Evolutionary conservation across 2,329 filamentous ascomycete genomes (phyloP).

Genomic region (Metarhizium rileyi): DNA sequence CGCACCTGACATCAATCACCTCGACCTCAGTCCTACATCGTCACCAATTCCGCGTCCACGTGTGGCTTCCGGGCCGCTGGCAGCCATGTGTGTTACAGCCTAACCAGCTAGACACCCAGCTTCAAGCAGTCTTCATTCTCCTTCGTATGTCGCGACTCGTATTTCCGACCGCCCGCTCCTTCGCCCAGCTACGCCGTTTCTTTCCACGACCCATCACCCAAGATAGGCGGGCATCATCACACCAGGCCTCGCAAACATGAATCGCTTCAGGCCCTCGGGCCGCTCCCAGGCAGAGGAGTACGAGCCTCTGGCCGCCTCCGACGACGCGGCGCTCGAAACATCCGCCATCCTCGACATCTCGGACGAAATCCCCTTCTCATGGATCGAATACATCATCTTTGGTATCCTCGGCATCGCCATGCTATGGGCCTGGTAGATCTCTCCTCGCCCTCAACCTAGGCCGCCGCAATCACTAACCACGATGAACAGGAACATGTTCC

Average conservation of each 20-base stretch:
- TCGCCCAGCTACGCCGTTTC: too few relatives aligned
- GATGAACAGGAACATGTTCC: conserved; percentile 81
- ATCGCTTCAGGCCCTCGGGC: conserved; percentile 16
- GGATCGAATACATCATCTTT: conserved; percentile 80
- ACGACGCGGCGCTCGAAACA: conserved; percentile 16
- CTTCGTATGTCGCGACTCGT: too few relatives aligned
- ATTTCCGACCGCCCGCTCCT: too few relatives aligned
- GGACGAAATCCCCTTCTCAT: conserved; percentile 57
- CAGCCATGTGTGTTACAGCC: neutral
- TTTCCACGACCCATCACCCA: neutral
- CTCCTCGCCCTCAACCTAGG: neutral
- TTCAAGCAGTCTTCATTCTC: too few relatives aligned
- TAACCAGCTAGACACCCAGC: neutral
- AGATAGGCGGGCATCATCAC: neutral
- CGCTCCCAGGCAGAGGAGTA: conserved; percentile 18
- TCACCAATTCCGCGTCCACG: neutral
- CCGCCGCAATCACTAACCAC: neutral
- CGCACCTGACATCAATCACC: too few relatives aligned
- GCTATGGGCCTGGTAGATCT: conserved; percentile 85
- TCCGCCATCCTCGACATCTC: conserved; percentile 21
- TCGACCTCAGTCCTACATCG: too few relatives aligned
- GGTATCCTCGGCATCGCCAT: conserved; percentile 79
- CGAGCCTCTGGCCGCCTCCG: conserved; percentile 21
- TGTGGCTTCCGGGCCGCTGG: neutral
- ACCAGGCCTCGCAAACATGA: conserved; percentile 13